phyloP scores from a whole-genome alignment of 192 early-diverging fungal genomes.

The Umbelopsis ramanniana region DNA sequence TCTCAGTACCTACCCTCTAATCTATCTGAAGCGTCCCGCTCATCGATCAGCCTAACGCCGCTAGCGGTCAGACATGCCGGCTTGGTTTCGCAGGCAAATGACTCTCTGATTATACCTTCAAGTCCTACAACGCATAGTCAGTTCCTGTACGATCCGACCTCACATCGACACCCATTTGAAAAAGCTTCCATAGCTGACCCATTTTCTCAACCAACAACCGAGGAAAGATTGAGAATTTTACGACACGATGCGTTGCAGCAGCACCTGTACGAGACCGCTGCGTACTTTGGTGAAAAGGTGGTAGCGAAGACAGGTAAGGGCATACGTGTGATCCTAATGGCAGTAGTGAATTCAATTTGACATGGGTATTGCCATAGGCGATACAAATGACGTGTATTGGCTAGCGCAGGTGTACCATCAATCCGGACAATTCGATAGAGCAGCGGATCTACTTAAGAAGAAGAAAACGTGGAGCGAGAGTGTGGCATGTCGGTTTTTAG shows the following conservation, averaged over 20 bases:
- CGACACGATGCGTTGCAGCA: conserved; percentile 57
- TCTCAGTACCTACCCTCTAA: conserved; percentile 13
- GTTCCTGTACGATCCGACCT: neutral
- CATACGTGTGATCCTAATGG: neutral
- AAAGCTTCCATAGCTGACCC: conserved; percentile 9
- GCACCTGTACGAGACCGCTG: conserved; percentile 58
- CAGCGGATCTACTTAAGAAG: conserved; percentile 50
- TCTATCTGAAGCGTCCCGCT: conserved; percentile 18
- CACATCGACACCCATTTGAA: neutral
- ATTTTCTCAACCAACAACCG: conserved; percentile 24
- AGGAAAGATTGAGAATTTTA: conserved; percentile 54
- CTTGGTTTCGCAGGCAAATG: neutral
- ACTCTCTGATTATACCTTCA: conserved; percentile 5
- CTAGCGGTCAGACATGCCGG: conserved; percentile 1
- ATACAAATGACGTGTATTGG: conserved; percentile 52
- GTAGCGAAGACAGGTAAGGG: conserved; percentile 59
- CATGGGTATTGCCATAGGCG: conserved; percentile 32
- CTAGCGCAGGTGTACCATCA: conserved; percentile 54
- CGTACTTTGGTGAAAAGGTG: conserved; percentile 72
- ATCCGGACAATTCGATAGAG: conserved; percentile 50
- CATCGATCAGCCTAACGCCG: conserved; percentile 10
- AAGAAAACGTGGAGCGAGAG: conserved; percentile 44
- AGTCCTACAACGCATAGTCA: neutral
- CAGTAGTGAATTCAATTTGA: neutral
- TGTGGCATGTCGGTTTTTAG: conserved; percentile 56